Base-by-base conservation (phyloP, 441 rosid genomes). In the Pelargonium myrrhifolium region DNA sequence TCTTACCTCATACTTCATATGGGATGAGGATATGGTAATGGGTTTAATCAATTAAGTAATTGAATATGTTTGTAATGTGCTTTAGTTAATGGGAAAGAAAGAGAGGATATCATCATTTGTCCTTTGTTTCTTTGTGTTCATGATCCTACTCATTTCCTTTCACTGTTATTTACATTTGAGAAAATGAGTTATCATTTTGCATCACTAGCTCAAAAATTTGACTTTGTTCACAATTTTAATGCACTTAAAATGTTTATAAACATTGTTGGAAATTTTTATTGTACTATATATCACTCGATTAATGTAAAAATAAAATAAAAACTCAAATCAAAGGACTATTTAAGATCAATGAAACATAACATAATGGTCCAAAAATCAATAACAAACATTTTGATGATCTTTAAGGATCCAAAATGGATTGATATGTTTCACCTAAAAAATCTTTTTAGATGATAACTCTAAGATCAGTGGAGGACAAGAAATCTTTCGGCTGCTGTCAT, bases 61-160 rank as follows among this genome's bases (percentile, higher is more conserved):
- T 71, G 75, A 70, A 66, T 66, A 28, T 69, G 31, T 28, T 49
- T 49, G 21, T 49, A 49, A 49, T 49, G 6, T 4, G 5, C 17
- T 49, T 18, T 49, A 49, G 56, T 6, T 49, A n/a, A 49, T 49
- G 56, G 56, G 56, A 49, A 5, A 63, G 71, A 73, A 45, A 17
- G 69, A 18, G 37, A 75, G 49, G 51, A 53, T 65, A 82, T 77
- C 76, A 71, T 47, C 56, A 49, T n/a, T 73, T 74, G 67, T 74
- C 65, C 61, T 77, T 76, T 77, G 85, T 75, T 83, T 65, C 69
- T 66, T 74, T 65, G 82, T 71, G 72, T 68, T 77, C 79, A 74
- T 78, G 68, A 72, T 65, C 64, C 68, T 78, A 66, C 82, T 78
- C 72, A 76, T 73, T 77, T 71, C 14, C 70, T 45, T 73, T 67